Evolutionary conservation across 2,329 filamentous ascomycete species (phyloP).

Genomic region (Diaporthe nobilis): DNA sequence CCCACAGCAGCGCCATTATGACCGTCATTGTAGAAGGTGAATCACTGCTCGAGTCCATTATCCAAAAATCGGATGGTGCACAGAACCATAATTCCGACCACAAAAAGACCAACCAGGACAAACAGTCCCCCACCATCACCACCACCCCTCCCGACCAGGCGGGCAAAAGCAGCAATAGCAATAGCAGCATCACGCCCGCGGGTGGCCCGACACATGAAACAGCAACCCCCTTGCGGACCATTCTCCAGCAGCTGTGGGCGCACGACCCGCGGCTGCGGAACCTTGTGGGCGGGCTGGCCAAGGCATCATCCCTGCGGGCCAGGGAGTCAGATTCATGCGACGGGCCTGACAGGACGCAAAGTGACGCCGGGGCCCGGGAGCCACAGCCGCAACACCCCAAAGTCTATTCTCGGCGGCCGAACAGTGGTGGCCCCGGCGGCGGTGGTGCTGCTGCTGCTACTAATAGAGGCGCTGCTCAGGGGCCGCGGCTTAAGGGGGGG

Average conservation of each 20-base stretch:
- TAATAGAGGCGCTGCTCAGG: not conserved
- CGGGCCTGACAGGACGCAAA: not conserved
- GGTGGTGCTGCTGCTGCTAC: not conserved
- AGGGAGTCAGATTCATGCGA: constrained; percentile 21
- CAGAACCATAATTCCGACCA: not conserved
- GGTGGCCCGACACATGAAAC: constrained; percentile 27
- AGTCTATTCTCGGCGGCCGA: constrained; percentile 24
- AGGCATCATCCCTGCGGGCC: constrained; percentile 19
- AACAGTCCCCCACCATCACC: not conserved
- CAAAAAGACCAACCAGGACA: not conserved
- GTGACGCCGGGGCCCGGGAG: constrained; percentile 15
- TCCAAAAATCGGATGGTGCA: constrained; percentile 5
- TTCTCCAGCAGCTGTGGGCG: constrained; percentile 49
- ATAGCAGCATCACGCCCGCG: not conserved
- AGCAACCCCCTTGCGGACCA: constrained; percentile 47
- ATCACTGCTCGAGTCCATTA: constrained; percentile 44
- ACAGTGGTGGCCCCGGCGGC: not conserved
- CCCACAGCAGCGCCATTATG: constrained; percentile 46
- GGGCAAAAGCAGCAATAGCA: not conserved
- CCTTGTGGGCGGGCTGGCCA: constrained; percentile 43
- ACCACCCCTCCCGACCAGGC: constrained; percentile 35
- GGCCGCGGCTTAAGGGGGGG: not conserved
- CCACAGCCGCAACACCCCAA: constrained; percentile 5
- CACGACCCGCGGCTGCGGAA: constrained; percentile 50
- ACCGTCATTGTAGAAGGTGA: constrained; percentile 46